These are phyloP conservation scores for Isoetes taiwanensis DNA, from an alignment of 75 land plant genomes.

Conservation along the genomic window DNA sequence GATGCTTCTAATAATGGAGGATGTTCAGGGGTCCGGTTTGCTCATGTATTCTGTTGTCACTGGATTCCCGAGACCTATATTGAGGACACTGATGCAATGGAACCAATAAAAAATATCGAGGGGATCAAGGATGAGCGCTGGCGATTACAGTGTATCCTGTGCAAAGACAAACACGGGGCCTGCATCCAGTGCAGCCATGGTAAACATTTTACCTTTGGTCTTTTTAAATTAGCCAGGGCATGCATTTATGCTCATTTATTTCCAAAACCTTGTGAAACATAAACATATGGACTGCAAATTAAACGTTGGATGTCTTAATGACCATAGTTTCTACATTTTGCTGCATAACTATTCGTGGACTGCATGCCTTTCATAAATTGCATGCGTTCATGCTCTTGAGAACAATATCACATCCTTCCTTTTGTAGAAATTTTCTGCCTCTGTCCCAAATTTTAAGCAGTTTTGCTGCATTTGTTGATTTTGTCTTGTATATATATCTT, in stretches of 20 bases:
- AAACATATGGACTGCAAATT: no score
- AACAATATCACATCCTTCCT: background rate
- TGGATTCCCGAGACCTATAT: conserved; percentile 87
- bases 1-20: background rate
- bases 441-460: background rate
- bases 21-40: conserved; percentile 20
- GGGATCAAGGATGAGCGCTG: conserved; percentile 49
- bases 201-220: conserved; percentile 35
- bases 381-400: no score
- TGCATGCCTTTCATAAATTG: no score
- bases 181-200: conserved; percentile 95
- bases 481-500: background rate
- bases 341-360: no score
- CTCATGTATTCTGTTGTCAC: conserved; percentile 67
- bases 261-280: no score
- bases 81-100: conserved; percentile 53
- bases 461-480: background rate
- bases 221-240: no score
- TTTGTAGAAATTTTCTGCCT: conserved; percentile 8
- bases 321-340: no score
- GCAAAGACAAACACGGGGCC: conserved; percentile 74
- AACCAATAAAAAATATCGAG: conserved; percentile 63
- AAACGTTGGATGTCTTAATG: no score
- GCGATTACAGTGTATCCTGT: conserved; percentile 61
- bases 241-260: no score